A percentile compares a stretch with the other conserved stretches of the same genome.
phyloP scores from a whole-genome alignment of 2,329 filamentous ascomycete species.

The Cryphonectria radicalis region DNA sequence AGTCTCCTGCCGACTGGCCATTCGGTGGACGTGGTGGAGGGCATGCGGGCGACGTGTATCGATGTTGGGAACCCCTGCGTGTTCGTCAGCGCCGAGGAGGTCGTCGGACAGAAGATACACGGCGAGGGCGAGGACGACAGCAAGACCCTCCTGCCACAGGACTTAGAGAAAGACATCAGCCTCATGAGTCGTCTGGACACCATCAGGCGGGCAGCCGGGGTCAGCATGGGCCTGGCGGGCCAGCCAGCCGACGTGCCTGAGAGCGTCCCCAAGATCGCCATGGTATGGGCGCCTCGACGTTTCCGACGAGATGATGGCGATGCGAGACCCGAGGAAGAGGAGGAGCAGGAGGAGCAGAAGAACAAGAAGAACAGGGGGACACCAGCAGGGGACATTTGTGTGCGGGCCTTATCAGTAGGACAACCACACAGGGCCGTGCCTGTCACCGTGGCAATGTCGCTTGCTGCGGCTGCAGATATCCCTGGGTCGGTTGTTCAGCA shows the following conservation, averaged over 20 bases:
- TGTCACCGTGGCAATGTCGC: conserved; percentile 45
- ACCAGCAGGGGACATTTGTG: conserved; percentile 42
- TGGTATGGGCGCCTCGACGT: conserved; percentile 43
- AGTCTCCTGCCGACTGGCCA: conserved; percentile 45
- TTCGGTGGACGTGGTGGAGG: conserved; percentile 38
- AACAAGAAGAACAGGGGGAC: conserved; percentile 18
- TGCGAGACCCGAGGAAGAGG: neutral
- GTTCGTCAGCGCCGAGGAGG: conserved; percentile 42
- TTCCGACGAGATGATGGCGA: neutral
- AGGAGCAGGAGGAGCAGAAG: too few relatives aligned
- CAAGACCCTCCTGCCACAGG: conserved; percentile 33
- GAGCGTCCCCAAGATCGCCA: conserved; percentile 50
- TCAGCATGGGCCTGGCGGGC: conserved; percentile 46
- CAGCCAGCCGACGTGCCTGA: conserved; percentile 42
- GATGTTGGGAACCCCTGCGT: conserved; percentile 49
- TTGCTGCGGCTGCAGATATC: conserved; percentile 45
- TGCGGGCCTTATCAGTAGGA: conserved; percentile 52
- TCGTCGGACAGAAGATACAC: conserved; percentile 31
- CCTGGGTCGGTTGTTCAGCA: conserved; percentile 47
- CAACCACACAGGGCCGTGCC: conserved; percentile 50
- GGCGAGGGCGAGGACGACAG: conserved; percentile 23
- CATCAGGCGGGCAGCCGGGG: conserved; percentile 44
- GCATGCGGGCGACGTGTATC: conserved; percentile 40
- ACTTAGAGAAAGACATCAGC: conserved; percentile 38
- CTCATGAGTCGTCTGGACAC: conserved; percentile 42